These are phyloP conservation scores for Kentomonas sorsogonicus DNA, from an alignment of 208 protist genomes.

Conservation along the genomic window DNA sequence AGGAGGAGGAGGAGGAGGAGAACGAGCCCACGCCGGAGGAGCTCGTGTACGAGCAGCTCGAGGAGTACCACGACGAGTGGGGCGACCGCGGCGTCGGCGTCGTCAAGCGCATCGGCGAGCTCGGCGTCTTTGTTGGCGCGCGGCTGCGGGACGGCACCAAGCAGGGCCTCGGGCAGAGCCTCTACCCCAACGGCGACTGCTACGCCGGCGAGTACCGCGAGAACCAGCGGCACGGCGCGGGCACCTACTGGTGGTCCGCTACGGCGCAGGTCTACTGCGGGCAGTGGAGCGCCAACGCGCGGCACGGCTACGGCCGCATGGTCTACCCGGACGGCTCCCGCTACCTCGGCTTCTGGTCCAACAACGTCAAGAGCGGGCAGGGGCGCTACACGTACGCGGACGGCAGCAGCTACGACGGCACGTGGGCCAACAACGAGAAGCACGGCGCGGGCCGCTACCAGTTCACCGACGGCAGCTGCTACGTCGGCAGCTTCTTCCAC, in stretches of 20 bases:
- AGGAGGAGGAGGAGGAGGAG: constrained; percentile 77
- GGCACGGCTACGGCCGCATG: constrained; percentile 80
- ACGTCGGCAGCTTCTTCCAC: constrained; percentile 70
- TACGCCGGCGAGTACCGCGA: constrained; percentile 80
- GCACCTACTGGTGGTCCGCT: constrained; percentile 75
- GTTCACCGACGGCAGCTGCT: constrained; percentile 67
- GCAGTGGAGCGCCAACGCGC: constrained; percentile 54
- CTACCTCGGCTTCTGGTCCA: constrained; percentile 72
- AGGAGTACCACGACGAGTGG: constrained; percentile 85
- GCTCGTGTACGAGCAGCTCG: constrained; percentile 71
- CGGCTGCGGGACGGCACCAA: constrained; percentile 77
- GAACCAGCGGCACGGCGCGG: constrained; percentile 71
- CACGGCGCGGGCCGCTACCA: constrained; percentile 68
- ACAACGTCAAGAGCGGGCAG: constrained; percentile 57
- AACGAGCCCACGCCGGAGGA: constrained; percentile 74
- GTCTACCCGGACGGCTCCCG: constrained; percentile 79
- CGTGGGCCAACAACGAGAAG: constrained; percentile 68
- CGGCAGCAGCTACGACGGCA: constrained; percentile 81
- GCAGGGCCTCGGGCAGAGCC: constrained; percentile 75
- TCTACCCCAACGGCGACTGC: constrained; percentile 83
- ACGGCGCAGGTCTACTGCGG: constrained; percentile 64
- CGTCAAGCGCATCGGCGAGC: constrained; percentile 85
- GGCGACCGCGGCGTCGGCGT: constrained; percentile 57
- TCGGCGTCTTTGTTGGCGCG: constrained; percentile 79
- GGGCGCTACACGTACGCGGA: constrained; percentile 82